Evolutionary conservation across 2,329 filamentous ascomycete genomes (phyloP), one percentile per base, ranked within the genome.

Genomic region (Fusarium coffeatum): DNA sequence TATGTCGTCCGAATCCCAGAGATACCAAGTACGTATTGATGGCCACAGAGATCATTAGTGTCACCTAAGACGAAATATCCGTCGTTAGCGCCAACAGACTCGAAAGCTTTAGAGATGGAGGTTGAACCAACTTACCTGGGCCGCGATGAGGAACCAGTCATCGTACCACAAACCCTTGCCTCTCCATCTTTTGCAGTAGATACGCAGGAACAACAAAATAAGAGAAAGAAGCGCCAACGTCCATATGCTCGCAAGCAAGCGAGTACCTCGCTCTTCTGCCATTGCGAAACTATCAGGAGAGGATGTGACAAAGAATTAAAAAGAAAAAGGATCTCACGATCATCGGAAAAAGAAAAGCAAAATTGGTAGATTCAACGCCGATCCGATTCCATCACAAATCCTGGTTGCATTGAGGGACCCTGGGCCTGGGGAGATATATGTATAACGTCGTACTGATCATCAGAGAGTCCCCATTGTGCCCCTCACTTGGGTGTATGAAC

Each of bases 151-250:
- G 18, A 78, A 48, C 64, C 79, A 76, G 65, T 81, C 79, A 59
- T 81, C 79, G 75, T 78, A 79, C 77, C 78, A 81, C 27, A 81
- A 37, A 47, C 78, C 79, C 37, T 76, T 74, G 3, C 75, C 76
- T 15, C 78, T 74, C 71, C 76, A 77, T 28, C 76, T 49, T 51
- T 81, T 81, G 74, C 79, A 81, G 73, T 81, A 81, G 30, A 80
- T 54, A 8, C 79, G 73, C 20, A 81, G 55, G 13, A 68, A 65
- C 7, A 81, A 58, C 18, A 80, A 46, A 2, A 78, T 49, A 6
- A 64, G 74, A 40, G 71, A 71, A 2, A 72, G 64, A 3, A 60
- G 59, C 0, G 69, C 63, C 37, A 80, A 43, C 4, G 76, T 73
- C 78, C 78, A 80, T 25, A 73, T 76, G 4, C 72, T 72, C n/a